These are phyloP conservation scores for Prunus kanzakura DNA, from an alignment of 306 rosid species.

Conservation along the genomic window DNA sequence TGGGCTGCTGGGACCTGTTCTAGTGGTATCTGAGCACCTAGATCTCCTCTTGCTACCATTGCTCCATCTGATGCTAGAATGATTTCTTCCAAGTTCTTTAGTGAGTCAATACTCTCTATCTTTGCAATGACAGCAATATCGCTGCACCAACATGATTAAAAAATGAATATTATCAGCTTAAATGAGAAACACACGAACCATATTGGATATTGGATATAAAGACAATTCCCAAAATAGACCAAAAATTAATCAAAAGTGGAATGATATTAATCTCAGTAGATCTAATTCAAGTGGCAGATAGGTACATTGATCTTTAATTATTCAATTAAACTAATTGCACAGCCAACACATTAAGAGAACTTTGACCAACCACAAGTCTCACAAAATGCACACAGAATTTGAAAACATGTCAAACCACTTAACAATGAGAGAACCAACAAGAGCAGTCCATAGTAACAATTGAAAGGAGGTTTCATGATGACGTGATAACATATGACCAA, in stretches of 20 bases:
- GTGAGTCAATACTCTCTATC: constrained; percentile 94
- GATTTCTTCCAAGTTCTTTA: constrained; percentile 94
- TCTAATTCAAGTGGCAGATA: background rate
- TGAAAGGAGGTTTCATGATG: background rate
- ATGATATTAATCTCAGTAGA: background rate
- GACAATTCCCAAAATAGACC: background rate
- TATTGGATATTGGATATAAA: constrained; percentile 7
- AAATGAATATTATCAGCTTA: constrained; percentile 6
- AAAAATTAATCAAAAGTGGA: background rate
- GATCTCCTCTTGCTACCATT: constrained; percentile 99
- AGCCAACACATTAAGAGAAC: background rate
- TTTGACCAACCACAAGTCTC: background rate
- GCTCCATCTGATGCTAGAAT: constrained; percentile 92
- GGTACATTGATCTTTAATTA: background rate
- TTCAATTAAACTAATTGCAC: background rate
- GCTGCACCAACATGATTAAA: constrained; percentile 41
- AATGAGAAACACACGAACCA: background rate
- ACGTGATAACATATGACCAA: background rate
- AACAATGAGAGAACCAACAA: background rate
- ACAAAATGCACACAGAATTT: background rate
- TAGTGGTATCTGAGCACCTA: constrained; percentile 97
- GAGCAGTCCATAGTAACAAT: background rate
- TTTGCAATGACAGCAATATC: constrained; percentile 85
- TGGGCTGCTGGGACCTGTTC: constrained; percentile 98
- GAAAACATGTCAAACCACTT: background rate